Conservation (phyloP, 441 rosid genomes). For the Erodium chrysanthum region DNA sequence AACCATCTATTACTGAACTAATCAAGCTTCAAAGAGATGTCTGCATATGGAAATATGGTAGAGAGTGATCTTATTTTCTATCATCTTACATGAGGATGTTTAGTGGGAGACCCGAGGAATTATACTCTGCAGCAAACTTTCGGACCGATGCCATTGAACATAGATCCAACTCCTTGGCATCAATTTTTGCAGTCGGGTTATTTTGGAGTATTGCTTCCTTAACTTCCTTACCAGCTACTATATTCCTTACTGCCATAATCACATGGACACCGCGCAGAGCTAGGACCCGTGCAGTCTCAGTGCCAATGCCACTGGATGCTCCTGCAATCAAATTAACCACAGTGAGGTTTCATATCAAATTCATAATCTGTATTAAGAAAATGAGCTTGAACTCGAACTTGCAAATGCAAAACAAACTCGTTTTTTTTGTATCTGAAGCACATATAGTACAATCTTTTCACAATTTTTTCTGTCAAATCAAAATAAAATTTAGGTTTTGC, state of each 20-base stretch:
- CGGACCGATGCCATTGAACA: constrained; percentile 22
- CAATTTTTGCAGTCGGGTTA: constrained; percentile 23
- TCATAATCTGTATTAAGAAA: background rate
- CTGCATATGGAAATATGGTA: background rate
- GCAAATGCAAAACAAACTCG: background rate
- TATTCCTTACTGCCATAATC: constrained; percentile 25
- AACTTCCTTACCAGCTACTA: constrained; percentile 20
- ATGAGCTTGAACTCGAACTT: background rate
- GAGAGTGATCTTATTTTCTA: background rate
- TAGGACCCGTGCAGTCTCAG: constrained; percentile 29
- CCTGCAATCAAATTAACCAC: constrained; percentile 16
- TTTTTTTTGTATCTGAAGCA: background rate
- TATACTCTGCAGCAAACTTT: constrained; percentile 24
- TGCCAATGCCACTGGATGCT: constrained; percentile 29
- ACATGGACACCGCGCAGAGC: constrained; percentile 27
- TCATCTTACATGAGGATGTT: constrained; percentile 28
- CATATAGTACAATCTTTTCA: background rate
- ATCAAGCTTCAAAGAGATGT: no score
- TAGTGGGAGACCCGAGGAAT: constrained; percentile 23
- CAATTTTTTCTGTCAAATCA: background rate
- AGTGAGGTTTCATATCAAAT: background rate
- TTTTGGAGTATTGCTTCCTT: constrained; percentile 21
- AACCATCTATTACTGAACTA: no score
- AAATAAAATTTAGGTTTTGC: background rate
- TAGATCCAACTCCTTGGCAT: constrained; percentile 31